Evolutionary conservation across 768 basidiomycete species (phyloP).

Genomic region (Leccinum subtestaceum): DNA sequence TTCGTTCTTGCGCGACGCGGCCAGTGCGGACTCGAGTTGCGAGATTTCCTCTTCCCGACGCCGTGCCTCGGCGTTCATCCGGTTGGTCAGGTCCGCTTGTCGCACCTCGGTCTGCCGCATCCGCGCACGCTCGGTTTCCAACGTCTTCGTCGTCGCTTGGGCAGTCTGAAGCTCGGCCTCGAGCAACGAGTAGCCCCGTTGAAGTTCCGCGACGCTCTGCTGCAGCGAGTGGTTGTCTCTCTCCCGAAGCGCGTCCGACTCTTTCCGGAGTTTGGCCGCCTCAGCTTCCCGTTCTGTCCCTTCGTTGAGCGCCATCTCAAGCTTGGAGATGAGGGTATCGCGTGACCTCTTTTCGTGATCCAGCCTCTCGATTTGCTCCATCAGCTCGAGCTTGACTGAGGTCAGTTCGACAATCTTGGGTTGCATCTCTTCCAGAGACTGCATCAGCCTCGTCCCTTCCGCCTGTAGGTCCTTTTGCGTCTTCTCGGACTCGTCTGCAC

Average conservation of each 20-base stretch:
- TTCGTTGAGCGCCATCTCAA: conserved; percentile 61
- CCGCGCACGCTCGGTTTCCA: conserved; percentile 65
- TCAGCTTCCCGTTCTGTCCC: conserved; percentile 49
- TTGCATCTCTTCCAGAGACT: conserved; percentile 80
- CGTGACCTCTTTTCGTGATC: conserved; percentile 52
- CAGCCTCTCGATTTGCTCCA: conserved; percentile 59
- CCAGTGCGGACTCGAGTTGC: conserved; percentile 50
- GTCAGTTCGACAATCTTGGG: conserved; percentile 83
- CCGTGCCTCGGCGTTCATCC: conserved; percentile 43
- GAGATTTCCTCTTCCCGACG: conserved; percentile 54
- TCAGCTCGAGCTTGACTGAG: conserved; percentile 63
- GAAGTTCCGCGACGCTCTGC: conserved; percentile 54
- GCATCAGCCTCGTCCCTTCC: conserved; percentile 77
- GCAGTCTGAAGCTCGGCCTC: conserved; percentile 60
- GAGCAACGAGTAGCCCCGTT: conserved; percentile 58
- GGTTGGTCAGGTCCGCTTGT: conserved; percentile 57
- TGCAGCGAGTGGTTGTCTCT: conserved; percentile 50
- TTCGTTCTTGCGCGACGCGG: conserved; percentile 43
- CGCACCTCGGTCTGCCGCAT: conserved; percentile 55
- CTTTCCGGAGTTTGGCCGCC: conserved; percentile 43
- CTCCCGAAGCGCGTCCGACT: conserved; percentile 45
- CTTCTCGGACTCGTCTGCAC: conserved; percentile 72
- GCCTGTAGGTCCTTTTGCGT: conserved; percentile 69
- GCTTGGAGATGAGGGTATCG: conserved; percentile 55
- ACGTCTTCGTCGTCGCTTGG: conserved; percentile 48